These are phyloP conservation scores for Penicillium herquei DNA, from an alignment of 495 filamentous ascomycete genomes.

Conservation along the genomic window DNA sequence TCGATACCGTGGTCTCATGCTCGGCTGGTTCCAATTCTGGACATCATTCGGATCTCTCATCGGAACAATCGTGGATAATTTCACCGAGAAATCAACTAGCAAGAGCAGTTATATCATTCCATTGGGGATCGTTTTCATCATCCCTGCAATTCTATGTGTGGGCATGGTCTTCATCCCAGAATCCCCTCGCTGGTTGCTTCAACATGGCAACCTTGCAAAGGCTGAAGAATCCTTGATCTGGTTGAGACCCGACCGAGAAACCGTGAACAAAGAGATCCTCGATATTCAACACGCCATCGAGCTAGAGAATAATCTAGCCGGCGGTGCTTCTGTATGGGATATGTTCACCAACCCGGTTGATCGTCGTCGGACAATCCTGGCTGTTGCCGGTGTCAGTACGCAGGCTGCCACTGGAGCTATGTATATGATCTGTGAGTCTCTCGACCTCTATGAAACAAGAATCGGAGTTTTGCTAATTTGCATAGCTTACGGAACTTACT, in stretches of 20 bases:
- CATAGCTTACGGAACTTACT: constrained; percentile 59
- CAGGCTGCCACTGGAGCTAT: constrained; percentile 60
- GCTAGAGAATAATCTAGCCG: constrained; percentile 44
- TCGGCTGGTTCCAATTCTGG: constrained; percentile 51
- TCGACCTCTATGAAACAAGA: background rate
- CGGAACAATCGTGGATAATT: constrained; percentile 63
- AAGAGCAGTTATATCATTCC: constrained; percentile 53
- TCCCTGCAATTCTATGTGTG: constrained; percentile 50
- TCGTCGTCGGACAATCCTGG: constrained; percentile 48
- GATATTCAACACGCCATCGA: constrained; percentile 55
- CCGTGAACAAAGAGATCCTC: constrained; percentile 45
- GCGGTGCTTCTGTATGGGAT: constrained; percentile 42
- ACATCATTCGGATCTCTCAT: constrained; percentile 52
- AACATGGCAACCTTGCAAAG: constrained; percentile 45
- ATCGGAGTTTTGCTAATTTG: background rate
- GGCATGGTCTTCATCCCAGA: constrained; percentile 62
- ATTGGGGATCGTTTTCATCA: constrained; percentile 56
- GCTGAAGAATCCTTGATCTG: constrained; percentile 42
- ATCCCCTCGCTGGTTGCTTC: constrained; percentile 62
- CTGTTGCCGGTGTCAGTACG: constrained; percentile 49
- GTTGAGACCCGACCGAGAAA: constrained; percentile 39
- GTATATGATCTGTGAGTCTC: constrained; percentile 50
- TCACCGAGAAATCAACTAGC: constrained; percentile 44
- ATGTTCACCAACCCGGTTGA: constrained; percentile 55
- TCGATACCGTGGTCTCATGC: constrained; percentile 48